Evolutionary conservation across 2,329 filamentous ascomycete genomes (phyloP), one percentile per base, ranked within the genome.

Genomic region (Exophiala viscosa): DNA sequence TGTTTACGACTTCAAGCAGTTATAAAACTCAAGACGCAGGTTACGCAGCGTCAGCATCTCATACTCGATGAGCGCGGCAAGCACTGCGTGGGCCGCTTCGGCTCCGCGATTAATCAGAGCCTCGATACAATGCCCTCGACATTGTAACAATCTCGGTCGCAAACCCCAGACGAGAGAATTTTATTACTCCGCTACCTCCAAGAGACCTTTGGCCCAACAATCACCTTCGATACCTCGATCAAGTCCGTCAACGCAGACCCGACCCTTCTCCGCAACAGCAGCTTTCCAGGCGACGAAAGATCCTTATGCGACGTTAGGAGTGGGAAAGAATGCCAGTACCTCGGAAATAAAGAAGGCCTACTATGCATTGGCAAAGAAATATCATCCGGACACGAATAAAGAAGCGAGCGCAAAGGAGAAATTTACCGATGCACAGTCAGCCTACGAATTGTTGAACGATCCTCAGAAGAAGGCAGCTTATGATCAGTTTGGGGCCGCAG

Each of bases 341-440:
- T 77, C 83, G 54, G 92, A 97, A 33, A 97, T 99, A 69, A 99
- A 99, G 70, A 97, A 96, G 71, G 91, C 93, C 2, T 99, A 99
- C 76, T 99, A 99, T 69, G 89, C 91, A 45, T 78, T 97, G 54
- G 93, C 93, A 15, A 99, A 99, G 73, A 99, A 97, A 67, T 99
- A 84, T 69, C 93, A 99, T 66, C 93, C 93, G 7, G 93, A 99
- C 69, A 97, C 93, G 33, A 99, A 97, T 78, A 97, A 97, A 70
- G 93, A 97, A 63, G 71, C 88, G 2, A 80, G 77, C n/a, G 91
- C 93, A 33, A 97, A 97, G 69, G 93, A 97, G 64, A 92, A 88
- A 65, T 99, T 99, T 65, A 82, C 86, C 59, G 92, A 96, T 63
- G 89, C 95, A 49, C 93, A 99, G 70, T 83, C 87, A 31, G 90